These are phyloP conservation scores for Trifolium pratense DNA, from an alignment of 306 rosid genomes.

Conservation along the genomic window DNA sequence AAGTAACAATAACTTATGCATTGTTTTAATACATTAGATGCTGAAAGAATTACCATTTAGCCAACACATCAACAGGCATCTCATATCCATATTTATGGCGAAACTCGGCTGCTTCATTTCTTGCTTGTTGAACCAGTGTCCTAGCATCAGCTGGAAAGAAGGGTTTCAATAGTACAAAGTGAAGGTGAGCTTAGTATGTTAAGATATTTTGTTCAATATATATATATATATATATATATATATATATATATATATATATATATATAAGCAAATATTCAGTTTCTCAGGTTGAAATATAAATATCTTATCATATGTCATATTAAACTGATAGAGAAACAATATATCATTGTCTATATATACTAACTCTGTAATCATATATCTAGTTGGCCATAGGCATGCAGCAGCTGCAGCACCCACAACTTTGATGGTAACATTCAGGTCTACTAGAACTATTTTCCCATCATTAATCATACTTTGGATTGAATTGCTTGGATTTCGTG, in stretches of 20 bases:
- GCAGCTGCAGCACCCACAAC: constrained; percentile 14
- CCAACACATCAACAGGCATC: constrained; percentile 90
- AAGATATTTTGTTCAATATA: constrained; percentile 9
- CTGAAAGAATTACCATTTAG: constrained; percentile 68
- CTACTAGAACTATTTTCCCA: not conserved
- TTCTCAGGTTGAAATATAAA: constrained; percentile 19
- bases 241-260: not conserved
- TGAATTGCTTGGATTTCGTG: not conserved
- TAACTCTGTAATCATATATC: not conserved
- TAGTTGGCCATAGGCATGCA: constrained; percentile 18
- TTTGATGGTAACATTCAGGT: constrained; percentile 16
- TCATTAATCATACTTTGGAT: constrained; percentile 3
- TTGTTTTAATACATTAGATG: not conserved
- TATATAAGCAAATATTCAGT: not conserved
- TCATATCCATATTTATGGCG: constrained; percentile 91
- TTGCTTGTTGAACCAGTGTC: constrained; percentile 94
- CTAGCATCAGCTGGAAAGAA: constrained; percentile 90
- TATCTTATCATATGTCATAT: constrained; percentile 16
- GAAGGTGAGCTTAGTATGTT: constrained; percentile 26
- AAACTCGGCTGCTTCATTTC: constrained; percentile 99
- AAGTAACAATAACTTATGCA: constrained; percentile 20
- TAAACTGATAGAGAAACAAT: constrained; percentile 22
- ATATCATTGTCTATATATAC: not conserved
- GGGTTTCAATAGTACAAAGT: constrained; percentile 35
- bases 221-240: too few species aligned